phyloP scores from a whole-genome alignment of 345 rosid genomes.

The Citrus australasica region DNA sequence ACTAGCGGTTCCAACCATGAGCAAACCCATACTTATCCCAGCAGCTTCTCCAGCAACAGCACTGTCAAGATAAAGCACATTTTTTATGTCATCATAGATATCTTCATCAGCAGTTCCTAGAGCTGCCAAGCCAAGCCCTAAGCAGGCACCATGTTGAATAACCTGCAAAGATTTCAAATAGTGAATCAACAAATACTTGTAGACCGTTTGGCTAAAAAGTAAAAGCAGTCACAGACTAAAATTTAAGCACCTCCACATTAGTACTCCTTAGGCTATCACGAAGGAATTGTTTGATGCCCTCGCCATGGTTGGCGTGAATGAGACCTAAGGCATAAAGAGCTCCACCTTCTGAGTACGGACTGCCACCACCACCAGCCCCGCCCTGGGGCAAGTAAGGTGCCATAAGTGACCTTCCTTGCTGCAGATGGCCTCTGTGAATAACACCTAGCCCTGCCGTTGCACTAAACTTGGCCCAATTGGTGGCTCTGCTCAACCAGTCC shows the following conservation, averaged over 20 bases:
- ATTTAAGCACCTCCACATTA: conserved; percentile 71
- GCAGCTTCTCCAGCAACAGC: conserved; percentile 99
- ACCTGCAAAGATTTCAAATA: conserved; percentile 50
- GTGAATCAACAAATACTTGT: neutral
- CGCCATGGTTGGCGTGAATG: conserved; percentile 99
- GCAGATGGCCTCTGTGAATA: conserved; percentile 94
- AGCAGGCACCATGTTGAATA: conserved; percentile 98
- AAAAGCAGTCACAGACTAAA: neutral
- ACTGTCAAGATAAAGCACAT: conserved; percentile 81
- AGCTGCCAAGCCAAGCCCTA: conserved; percentile 99
- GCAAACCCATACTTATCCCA: conserved; percentile 96
- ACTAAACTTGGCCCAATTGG: conserved; percentile 99
- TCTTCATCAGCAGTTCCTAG: conserved; percentile 99
- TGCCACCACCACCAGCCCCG: conserved; percentile 92
- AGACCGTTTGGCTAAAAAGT: neutral
- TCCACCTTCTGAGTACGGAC: conserved; percentile 99
- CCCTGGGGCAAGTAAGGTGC: conserved; percentile 99
- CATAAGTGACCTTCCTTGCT: conserved; percentile 97
- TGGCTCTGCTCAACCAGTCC: conserved; percentile 99
- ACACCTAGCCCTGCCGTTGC: conserved; percentile 99
- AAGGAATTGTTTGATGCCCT: conserved; percentile 94
- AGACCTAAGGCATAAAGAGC: conserved; percentile 98
- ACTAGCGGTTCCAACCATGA: conserved; percentile 98
- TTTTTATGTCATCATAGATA: conserved; percentile 85
- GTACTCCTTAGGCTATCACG: conserved; percentile 90